These are phyloP conservation scores for Apiotrichum gamsii DNA, from an alignment of 1,284 basidiomycete species.

Conservation along the genomic window DNA sequence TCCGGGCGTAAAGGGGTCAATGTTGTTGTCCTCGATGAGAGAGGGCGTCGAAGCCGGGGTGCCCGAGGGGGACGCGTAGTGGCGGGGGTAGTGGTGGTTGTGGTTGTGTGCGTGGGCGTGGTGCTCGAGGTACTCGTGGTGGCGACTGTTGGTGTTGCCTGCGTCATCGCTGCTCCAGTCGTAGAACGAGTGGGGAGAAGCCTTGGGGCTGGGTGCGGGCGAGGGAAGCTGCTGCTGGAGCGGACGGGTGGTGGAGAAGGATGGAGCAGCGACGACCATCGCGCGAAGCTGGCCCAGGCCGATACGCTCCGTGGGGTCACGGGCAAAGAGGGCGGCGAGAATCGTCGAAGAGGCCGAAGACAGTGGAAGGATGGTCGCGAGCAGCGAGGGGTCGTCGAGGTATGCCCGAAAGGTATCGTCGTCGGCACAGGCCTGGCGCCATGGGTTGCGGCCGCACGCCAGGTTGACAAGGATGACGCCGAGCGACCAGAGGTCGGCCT, in stretches of 20 bases:
- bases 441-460: slow-evolving; percentile 79
- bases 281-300: slow-evolving; percentile 59
- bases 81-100: not conserved
- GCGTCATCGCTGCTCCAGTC: too few species aligned
- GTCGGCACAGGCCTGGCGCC: slow-evolving; percentile 65
- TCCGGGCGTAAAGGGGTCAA: not conserved
- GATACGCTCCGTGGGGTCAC: slow-evolving; percentile 54
- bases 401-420: slow-evolving; percentile 70
- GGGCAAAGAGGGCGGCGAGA: slow-evolving; percentile 57
- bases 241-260: slow-evolving; percentile 55
- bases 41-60: slow-evolving; percentile 8
- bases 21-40: not conserved
- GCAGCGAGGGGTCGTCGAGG: slow-evolving; percentile 60
- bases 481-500: slow-evolving; percentile 87
- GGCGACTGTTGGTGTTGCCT: too few species aligned
- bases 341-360: slow-evolving; percentile 48
- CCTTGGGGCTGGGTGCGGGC: not conserved
- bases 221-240: not conserved
- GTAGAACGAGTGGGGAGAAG: not conserved
- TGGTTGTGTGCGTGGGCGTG: not conserved
- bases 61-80: not conserved
- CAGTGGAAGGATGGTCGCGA: slow-evolving; percentile 66
- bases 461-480: slow-evolving; percentile 90
- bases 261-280: slow-evolving; percentile 56
- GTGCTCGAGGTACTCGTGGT: not conserved